Evolutionary conservation across 768 basidiomycete species (phyloP), one percentile per base, ranked within the genome.

Genomic region (Mycena belliarum): DNA sequence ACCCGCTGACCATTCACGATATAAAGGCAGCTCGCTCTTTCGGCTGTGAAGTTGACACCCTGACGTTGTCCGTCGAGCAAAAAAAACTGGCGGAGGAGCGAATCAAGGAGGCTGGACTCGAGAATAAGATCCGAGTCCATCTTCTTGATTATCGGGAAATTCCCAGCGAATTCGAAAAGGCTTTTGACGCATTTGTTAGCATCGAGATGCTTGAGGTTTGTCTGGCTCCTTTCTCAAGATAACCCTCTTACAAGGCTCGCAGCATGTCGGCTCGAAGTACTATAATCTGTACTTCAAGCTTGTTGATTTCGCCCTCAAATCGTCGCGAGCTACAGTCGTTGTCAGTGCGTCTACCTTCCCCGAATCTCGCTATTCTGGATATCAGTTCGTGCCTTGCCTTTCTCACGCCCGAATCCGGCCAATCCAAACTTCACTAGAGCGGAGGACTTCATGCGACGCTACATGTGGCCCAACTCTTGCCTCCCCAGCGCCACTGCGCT

Each of bases 401-500:
- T 50, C 33, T 38, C 57, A 35, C 50, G 32, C 45, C 32, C 24
- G 45, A 35, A 35, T 54, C 53, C n/a, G 6, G 26, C 57, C 55
- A 26, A 47, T 49, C 49, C 47, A 20, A 35, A 18, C 16, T 16
- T 6, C 61, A 53, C 29, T 48, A 82, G 88, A 72, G 82, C 88
- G 16, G 88, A 91, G 67, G 89, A 92, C 69, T 92, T 92, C 72
- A 90, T 90, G 88, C 83, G 89, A 44, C 83, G 84, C 56, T 92
- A 92, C 71, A 92, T 92, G 87, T 92, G 89, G 89, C 89, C 89
- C 18, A 91, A 91, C 68, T 89, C 89, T 2, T 93, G 91, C 73
- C 77, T 95, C 24, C 93, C 94, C 3, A 92, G 89, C 57, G 88
- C 93, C 20, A 90, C 91, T 0, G 84, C 85, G n/a, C 79, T 94